Conservation (phyloP, 352 stramenopile genomes). For the Pythium monospermum region DNA sequence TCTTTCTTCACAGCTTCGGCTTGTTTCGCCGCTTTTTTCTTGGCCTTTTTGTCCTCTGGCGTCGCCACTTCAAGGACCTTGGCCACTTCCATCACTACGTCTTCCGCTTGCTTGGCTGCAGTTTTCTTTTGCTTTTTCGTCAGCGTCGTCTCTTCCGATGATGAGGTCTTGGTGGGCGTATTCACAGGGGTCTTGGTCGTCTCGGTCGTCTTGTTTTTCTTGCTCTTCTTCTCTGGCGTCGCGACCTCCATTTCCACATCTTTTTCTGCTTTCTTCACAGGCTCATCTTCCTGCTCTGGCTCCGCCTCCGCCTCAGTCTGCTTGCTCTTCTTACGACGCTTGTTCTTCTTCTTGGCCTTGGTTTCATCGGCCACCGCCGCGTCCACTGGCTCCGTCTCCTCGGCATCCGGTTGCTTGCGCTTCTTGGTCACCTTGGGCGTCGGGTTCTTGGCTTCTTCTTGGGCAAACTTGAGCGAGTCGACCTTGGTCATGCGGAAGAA, state of each 20-base stretch:
- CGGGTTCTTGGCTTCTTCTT: slow-evolving; percentile 20
- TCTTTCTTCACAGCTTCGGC: slow-evolving; percentile 6
- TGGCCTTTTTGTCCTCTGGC: slow-evolving; percentile 6
- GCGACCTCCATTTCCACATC: slow-evolving; percentile 11
- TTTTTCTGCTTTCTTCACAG: slow-evolving; percentile 13
- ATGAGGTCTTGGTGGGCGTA: slow-evolving; percentile 19
- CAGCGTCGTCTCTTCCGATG: background rate
- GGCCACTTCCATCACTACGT: slow-evolving; percentile 7
- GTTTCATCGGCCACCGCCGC: slow-evolving; percentile 6
- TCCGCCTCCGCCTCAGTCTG: slow-evolving; percentile 26
- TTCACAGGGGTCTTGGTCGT: slow-evolving; percentile 14
- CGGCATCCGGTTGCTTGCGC: slow-evolving; percentile 20
- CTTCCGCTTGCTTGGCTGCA: slow-evolving; percentile 5
- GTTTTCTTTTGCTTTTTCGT: slow-evolving; percentile 16
- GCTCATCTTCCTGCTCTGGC: too few relatives aligned
- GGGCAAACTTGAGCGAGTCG: slow-evolving; percentile 62
- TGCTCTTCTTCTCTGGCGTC: slow-evolving; percentile 23
- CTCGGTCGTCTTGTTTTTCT: slow-evolving; percentile 4
- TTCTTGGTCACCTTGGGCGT: slow-evolving; percentile 22
- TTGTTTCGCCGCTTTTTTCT: slow-evolving; percentile 1
- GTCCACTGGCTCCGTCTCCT: slow-evolving; percentile 1
- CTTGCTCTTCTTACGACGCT: slow-evolving; percentile 44
- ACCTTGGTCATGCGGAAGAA: slow-evolving; percentile 68
- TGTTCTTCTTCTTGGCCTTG: slow-evolving; percentile 27
- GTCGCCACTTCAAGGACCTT: slow-evolving; percentile 1